phyloP scores from a whole-genome alignment of 352 stramenopile genomes.

The Globisporangium polare region DNA sequence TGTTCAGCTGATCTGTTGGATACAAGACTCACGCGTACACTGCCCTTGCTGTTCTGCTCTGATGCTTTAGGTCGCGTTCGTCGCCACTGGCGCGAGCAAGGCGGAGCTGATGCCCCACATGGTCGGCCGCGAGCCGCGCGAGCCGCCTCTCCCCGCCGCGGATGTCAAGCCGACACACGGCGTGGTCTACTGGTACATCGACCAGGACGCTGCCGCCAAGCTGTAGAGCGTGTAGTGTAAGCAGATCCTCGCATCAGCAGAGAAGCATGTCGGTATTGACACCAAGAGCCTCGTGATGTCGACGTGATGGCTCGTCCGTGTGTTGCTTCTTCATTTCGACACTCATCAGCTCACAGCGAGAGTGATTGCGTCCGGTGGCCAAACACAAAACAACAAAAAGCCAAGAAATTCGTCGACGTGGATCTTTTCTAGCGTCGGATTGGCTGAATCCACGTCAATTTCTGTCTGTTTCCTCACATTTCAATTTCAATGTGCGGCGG shows the following conservation, averaged over 20 bases:
- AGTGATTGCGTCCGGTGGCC: slow-evolving; percentile 8
- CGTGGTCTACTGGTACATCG: slow-evolving; percentile 85
- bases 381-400: neutral
- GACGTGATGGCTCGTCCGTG: neutral
- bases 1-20: slow-evolving; percentile 9
- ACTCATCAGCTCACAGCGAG: slow-evolving; percentile 2
- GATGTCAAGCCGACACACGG: slow-evolving; percentile 65
- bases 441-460: neutral
- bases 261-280: neutral
- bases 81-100: slow-evolving; percentile 88
- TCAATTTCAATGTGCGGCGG: neutral
- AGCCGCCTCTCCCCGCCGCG: slow-evolving; percentile 63
- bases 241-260: neutral
- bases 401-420: slow-evolving; percentile 4
- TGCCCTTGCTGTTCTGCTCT: neutral
- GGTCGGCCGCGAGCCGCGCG: slow-evolving; percentile 57
- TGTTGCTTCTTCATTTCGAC: slow-evolving; percentile 4
- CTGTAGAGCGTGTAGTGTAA: slow-evolving; percentile 28
- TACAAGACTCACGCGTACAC: neutral
- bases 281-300: neutral
- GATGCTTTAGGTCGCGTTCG: slow-evolving; percentile 78
- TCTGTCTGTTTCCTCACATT: neutral
- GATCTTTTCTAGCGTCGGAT: slow-evolving; percentile 1
- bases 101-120: slow-evolving; percentile 84
- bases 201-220: slow-evolving; percentile 67